A percentile compares a stretch with the other conserved stretches of the same genome.
Conservation (phyloP, 768 basidiomycete genomes). For the Kondoa subrosea region DNA sequence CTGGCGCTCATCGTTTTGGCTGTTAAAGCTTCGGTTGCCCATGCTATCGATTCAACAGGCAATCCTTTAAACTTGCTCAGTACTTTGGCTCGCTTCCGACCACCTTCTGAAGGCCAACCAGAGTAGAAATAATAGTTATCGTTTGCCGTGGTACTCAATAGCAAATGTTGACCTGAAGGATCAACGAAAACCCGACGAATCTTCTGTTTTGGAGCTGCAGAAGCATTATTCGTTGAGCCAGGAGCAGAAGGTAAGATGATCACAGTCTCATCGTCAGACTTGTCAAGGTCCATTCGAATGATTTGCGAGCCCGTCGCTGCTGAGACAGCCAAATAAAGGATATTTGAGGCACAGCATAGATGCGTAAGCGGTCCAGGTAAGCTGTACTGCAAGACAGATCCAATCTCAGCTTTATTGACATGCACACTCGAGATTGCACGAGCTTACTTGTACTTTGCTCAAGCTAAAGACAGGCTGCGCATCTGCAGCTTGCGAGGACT, state of each 20-base stretch:
- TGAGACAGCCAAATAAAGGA: neutral
- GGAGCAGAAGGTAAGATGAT: conserved; percentile 41
- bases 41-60: conserved; percentile 76
- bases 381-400: neutral
- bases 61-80: conserved; percentile 60
- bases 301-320: conserved; percentile 17
- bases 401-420: neutral
- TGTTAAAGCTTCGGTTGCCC: conserved; percentile 51
- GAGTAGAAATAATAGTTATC: conserved; percentile 81
- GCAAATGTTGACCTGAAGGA: conserved; percentile 75
- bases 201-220: conserved; percentile 34
- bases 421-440: neutral
- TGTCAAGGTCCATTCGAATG: conserved; percentile 7
- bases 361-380: neutral
- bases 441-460: neutral
- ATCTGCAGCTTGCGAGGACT: neutral
- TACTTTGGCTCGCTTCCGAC: conserved; percentile 61
- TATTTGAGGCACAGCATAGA: conserved; percentile 2
- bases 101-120: conserved; percentile 25
- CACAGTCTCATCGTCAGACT: conserved; percentile 56
- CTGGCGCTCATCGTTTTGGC: conserved; percentile 42
- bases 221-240: neutral
- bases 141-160: conserved; percentile 68
- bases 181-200: conserved; percentile 77
- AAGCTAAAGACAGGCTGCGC: neutral